Conservation (phyloP, 2,329 filamentous ascomycete species). For the Fusarium albidum region DNA sequence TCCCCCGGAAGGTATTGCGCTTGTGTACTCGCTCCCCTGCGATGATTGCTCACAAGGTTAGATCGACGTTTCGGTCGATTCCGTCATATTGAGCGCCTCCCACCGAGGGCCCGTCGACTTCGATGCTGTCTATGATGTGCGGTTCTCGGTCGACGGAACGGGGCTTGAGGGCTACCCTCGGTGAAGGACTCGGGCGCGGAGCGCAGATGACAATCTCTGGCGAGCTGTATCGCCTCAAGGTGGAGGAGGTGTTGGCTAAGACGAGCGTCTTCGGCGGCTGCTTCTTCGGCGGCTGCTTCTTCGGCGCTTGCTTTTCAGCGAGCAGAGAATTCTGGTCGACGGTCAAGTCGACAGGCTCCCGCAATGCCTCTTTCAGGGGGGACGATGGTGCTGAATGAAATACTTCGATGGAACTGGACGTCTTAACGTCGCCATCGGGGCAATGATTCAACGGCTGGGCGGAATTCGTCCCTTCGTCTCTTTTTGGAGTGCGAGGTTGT, state of each 20-base stretch:
- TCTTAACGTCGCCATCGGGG: conserved; percentile 29
- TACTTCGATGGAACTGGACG: conserved; percentile 26
- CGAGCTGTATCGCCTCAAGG: conserved; percentile 20
- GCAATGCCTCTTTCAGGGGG: conserved; percentile 17
- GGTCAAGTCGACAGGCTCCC: conserved; percentile 21
- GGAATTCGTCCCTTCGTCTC: conserved; percentile 27
- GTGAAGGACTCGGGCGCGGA: background rate
- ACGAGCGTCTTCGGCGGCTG: conserved; percentile 15
- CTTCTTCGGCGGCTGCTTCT: conserved; percentile 4
- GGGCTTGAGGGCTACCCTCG: background rate
- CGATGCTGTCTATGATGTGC: conserved; percentile 27
- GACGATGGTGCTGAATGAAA: conserved; percentile 37
- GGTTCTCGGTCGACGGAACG: conserved; percentile 15
- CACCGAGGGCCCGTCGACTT: conserved; percentile 18
- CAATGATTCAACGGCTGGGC: conserved; percentile 29
- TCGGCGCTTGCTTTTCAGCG: background rate
- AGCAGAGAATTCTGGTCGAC: conserved; percentile 6
- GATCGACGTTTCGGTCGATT: conserved; percentile 40
- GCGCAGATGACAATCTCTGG: conserved; percentile 4
- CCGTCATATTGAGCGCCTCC: conserved; percentile 43
- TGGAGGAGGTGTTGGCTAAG: conserved; percentile 10
- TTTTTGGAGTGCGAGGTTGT: conserved; percentile 16
- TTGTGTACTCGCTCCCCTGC: no score
- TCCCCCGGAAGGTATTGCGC: no score
- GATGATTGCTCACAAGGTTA: conserved; percentile 11